Conservation (phyloP, 441 rosid genomes). For the Francoa sonchifolia region DNA sequence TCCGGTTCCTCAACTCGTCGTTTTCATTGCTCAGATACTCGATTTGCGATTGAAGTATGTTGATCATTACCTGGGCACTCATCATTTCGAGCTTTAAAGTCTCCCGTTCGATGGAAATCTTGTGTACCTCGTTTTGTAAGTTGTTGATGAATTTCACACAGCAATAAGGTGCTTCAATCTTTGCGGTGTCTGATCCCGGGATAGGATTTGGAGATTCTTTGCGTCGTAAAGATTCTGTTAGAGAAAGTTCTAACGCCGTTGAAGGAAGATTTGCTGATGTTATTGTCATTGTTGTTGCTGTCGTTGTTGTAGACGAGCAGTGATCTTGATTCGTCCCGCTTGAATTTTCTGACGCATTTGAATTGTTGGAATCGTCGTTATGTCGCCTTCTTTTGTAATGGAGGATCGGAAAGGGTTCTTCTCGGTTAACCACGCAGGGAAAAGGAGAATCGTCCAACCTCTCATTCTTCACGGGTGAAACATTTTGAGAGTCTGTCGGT, state of each 20-base stretch:
- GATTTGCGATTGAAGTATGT: slow-evolving; percentile 58
- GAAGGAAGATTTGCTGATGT: slow-evolving; percentile 33
- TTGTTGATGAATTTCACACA: slow-evolving; percentile 42
- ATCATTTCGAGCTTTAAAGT: slow-evolving; percentile 67
- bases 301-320: slow-evolving; percentile 57
- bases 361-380: slow-evolving; percentile 33
- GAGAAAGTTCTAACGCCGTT: slow-evolving; percentile 62
- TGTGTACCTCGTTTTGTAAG: slow-evolving; percentile 55
- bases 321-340: slow-evolving; percentile 44
- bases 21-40: slow-evolving; percentile 57
- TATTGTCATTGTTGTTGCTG: slow-evolving; percentile 24
- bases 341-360: slow-evolving; percentile 44
- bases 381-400: slow-evolving; percentile 65
- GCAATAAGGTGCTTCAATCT: slow-evolving; percentile 31
- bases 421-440: slow-evolving; percentile 38
- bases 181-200: slow-evolving; percentile 19
- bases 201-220: slow-evolving; percentile 26
- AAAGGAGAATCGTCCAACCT: slow-evolving; percentile 34
- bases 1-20: slow-evolving; percentile 56
- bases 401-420: slow-evolving; percentile 50
- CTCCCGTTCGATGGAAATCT: slow-evolving; percentile 59
- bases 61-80: slow-evolving; percentile 71
- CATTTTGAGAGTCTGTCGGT: slow-evolving; percentile 27
- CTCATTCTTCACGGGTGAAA: slow-evolving; percentile 33
- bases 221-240: slow-evolving; percentile 44